A percentile compares a stretch with the other conserved stretches of the same genome.
phyloP scores from a whole-genome alignment of 108 stramenopile genomes.

The Chaetoceros tenuissimus region DNA sequence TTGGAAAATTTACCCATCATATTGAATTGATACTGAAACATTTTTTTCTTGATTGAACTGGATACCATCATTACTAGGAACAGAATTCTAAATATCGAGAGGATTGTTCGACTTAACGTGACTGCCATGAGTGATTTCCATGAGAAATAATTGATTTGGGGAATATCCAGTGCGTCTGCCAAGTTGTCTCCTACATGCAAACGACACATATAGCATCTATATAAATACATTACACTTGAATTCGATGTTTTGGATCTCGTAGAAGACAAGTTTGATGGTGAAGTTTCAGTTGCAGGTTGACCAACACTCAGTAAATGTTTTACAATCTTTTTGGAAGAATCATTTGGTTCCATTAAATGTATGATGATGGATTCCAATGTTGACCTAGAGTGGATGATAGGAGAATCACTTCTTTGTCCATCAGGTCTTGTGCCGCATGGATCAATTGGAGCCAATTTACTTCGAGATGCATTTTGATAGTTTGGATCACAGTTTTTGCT shows the following conservation, averaged over 20 bases:
- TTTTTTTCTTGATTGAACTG: constrained; percentile 17
- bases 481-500: not conserved
- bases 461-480: not conserved
- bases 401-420: not conserved
- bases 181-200: constrained; percentile 55
- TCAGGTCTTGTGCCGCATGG: constrained; percentile 64
- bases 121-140: constrained; percentile 3
- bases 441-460: constrained; percentile 40
- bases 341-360: constrained; percentile 48
- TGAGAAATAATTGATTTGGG: constrained; percentile 20
- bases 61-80: constrained; percentile 29
- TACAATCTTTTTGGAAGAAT: constrained; percentile 53
- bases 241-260: not conserved
- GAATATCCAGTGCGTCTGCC: constrained; percentile 56
- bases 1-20: constrained; percentile 22
- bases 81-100: constrained; percentile 33
- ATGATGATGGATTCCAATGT: constrained; percentile 32
- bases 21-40: constrained; percentile 26
- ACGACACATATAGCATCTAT: constrained; percentile 50
- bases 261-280: not conserved
- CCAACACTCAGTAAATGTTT: constrained; percentile 48
- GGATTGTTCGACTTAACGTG: constrained; percentile 15
- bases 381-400: constrained; percentile 32
- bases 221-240: not conserved
- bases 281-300: constrained; percentile 1